These are phyloP conservation scores for Carex parvula DNA, from an alignment of 176 grass and related monocot genomes.

Conservation along the genomic window DNA sequence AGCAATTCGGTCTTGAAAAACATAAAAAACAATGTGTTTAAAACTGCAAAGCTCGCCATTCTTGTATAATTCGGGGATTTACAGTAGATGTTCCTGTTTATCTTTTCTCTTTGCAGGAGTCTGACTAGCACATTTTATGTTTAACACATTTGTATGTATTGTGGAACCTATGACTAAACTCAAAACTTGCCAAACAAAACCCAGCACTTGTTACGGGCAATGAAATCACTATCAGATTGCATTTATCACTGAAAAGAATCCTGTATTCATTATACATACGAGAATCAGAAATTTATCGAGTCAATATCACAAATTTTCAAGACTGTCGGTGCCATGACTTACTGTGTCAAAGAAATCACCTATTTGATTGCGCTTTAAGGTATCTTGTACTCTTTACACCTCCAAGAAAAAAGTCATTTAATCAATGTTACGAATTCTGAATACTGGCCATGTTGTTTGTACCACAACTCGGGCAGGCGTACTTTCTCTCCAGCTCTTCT, in stretches of 20 bases:
- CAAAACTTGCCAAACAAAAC: too few species aligned
- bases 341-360: neutral
- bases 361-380: neutral
- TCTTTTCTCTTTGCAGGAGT: neutral
- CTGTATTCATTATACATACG: neutral
- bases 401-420: neutral
- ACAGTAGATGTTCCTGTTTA: neutral
- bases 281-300: neutral
- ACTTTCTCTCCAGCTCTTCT: constrained; percentile 52
- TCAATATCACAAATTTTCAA: neutral
- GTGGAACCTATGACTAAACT: neutral
- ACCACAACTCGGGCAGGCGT: constrained; percentile 48
- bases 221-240: too few species aligned
- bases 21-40: neutral
- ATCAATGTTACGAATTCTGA: constrained; percentile 28
- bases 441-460: constrained; percentile 51
- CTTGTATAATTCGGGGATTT: neutral
- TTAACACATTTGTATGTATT: neutral
- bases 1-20: neutral
- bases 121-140: neutral
- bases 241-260: neutral
- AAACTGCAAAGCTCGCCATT: neutral
- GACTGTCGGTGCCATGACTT: neutral
- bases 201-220: too few species aligned
- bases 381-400: neutral